Conservation (phyloP, 306 rosid species). For the Medicago lupulina region DNA sequence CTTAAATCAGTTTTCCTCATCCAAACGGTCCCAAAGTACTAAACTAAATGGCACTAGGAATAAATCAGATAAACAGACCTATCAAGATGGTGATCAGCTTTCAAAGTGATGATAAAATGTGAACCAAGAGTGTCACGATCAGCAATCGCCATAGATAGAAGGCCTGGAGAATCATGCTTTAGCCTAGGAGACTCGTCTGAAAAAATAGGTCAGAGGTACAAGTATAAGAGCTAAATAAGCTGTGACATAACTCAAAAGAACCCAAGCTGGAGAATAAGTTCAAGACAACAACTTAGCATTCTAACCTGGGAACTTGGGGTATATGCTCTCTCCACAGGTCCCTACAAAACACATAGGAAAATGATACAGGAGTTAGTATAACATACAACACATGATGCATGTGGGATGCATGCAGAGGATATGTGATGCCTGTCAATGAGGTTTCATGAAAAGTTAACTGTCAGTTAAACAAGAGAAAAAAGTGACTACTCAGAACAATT, state of each 20-base stretch:
- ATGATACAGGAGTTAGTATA: slow-evolving; percentile 17
- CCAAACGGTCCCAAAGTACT: neutral
- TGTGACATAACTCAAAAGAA: slow-evolving; percentile 2
- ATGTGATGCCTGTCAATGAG: neutral
- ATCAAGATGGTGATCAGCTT: slow-evolving; percentile 79
- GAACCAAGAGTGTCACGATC: slow-evolving; percentile 84
- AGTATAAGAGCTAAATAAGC: slow-evolving; percentile 1
- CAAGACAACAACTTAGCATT: slow-evolving; percentile 4
- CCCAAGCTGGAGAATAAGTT: neutral
- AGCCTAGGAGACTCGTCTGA: slow-evolving; percentile 80
- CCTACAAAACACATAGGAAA: slow-evolving; percentile 57
- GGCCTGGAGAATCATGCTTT: slow-evolving; percentile 81
- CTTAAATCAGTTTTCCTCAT: neutral
- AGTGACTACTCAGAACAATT: slow-evolving; percentile 2
- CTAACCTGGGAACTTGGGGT: slow-evolving; percentile 86
- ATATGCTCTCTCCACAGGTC: slow-evolving; percentile 95
- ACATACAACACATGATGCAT: neutral
- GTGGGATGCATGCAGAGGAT: slow-evolving; percentile 1
- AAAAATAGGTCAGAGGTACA: slow-evolving; percentile 42
- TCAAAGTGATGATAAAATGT: slow-evolving; percentile 81
- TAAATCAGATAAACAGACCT: slow-evolving; percentile 59
- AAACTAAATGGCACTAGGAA: slow-evolving; percentile 9
- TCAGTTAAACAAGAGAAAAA: neutral
- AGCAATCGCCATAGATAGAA: slow-evolving; percentile 82
- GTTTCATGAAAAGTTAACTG: neutral